phyloP scores from a whole-genome alignment of 2,329 filamentous ascomycete species.

The Verruconis gallopava region DNA sequence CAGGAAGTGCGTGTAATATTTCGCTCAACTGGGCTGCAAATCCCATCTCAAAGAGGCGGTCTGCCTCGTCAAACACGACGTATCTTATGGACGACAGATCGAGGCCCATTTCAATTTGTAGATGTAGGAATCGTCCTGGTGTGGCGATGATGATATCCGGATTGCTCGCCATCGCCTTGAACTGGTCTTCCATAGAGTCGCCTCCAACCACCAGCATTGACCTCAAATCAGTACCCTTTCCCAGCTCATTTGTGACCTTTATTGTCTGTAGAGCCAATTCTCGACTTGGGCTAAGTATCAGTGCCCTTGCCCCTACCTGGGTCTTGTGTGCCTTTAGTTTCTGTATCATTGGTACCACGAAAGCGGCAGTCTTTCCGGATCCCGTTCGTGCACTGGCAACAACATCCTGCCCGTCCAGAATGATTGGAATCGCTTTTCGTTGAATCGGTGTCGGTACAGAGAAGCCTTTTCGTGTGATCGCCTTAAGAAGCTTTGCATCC shows the following conservation, averaged over 20 bases:
- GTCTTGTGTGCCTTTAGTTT: constrained; percentile 77
- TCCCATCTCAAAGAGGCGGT: constrained; percentile 96
- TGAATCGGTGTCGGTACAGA: constrained; percentile 95
- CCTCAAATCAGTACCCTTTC: constrained; percentile 79
- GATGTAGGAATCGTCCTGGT: constrained; percentile 85
- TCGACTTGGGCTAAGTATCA: constrained; percentile 84
- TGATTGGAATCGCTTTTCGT: constrained; percentile 85
- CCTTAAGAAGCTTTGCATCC: constrained; percentile 71
- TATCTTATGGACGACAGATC: constrained; percentile 87
- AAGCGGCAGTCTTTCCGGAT: constrained; percentile 95
- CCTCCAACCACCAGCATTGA: constrained; percentile 86
- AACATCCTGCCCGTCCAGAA: constrained; percentile 86
- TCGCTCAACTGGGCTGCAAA: constrained; percentile 88
- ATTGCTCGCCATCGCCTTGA: constrained; percentile 81
- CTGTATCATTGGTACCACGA: constrained; percentile 97
- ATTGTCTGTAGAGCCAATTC: constrained; percentile 90
- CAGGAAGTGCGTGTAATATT: constrained; percentile 78
- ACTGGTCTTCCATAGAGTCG: constrained; percentile 92
- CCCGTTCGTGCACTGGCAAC: constrained; percentile 98
- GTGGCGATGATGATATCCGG: constrained; percentile 97
- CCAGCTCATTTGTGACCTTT: constrained; percentile 91
- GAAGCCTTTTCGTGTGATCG: constrained; percentile 88
- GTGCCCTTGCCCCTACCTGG: constrained; percentile 69
- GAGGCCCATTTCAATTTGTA: constrained; percentile 92
- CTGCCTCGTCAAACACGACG: constrained; percentile 94